These are phyloP conservation scores for Sextonia rubra DNA, from an alignment of 164 flowering plant species.

Conservation along the genomic window DNA sequence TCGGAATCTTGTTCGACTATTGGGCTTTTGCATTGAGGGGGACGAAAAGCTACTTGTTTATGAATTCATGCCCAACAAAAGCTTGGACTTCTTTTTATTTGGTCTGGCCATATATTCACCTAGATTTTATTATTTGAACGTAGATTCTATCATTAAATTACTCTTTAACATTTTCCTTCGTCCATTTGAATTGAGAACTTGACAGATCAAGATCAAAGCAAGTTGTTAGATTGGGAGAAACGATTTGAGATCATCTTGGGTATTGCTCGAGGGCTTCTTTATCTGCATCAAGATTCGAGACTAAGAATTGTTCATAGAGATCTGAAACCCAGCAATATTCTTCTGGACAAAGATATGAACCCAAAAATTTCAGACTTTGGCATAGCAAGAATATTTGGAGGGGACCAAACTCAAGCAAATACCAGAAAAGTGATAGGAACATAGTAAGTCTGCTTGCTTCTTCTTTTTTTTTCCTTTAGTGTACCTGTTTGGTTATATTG, in stretches of 20 bases:
- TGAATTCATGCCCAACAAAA: constrained; percentile 2
- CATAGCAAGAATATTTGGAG: constrained; percentile 35
- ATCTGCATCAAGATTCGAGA: constrained; percentile 57
- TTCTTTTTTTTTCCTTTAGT: background rate
- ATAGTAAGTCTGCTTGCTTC: constrained; percentile 18
- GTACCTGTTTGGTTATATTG: background rate
- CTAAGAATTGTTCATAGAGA: constrained; percentile 50
- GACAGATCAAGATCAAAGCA: constrained; percentile 1
- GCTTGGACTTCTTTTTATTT: constrained; percentile 1
- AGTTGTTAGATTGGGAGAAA: constrained; percentile 18
- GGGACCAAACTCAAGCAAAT: constrained; percentile 20
- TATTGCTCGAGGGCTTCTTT: constrained; percentile 49
- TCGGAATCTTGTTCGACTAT: constrained; percentile 2
- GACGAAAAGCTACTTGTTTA: constrained; percentile 1
- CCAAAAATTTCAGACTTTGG: constrained; percentile 55
- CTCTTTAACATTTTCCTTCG: background rate
- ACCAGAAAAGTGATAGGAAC: constrained; percentile 33
- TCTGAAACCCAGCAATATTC: constrained; percentile 50
- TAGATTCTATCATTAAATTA: background rate
- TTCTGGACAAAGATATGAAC: constrained; percentile 41
- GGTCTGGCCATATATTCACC: background rate
- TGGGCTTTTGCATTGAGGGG: background rate
- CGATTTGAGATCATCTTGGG: constrained; percentile 31
- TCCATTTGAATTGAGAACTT: background rate
- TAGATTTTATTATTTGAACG: too few relatives aligned